These are phyloP conservation scores for Eucalyptus pauciflora DNA, from an alignment of 345 rosid genomes.

Conservation along the genomic window DNA sequence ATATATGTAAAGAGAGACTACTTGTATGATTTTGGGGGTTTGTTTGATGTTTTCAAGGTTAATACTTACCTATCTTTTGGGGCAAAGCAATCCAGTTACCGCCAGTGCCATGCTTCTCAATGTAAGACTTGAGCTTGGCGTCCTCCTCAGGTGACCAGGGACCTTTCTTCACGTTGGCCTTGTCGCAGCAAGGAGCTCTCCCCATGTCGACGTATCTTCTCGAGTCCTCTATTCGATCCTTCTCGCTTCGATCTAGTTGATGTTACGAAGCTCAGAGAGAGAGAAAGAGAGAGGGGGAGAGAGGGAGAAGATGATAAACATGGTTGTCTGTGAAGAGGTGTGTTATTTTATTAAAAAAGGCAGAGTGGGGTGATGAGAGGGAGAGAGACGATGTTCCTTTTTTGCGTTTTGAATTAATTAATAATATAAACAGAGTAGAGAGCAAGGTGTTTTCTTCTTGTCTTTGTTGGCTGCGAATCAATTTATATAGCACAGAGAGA, in stretches of 20 bases:
- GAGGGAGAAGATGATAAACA: neutral
- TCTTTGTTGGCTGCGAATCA: slow-evolving; percentile 26
- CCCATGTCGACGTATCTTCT: slow-evolving; percentile 26
- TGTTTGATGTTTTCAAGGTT: neutral
- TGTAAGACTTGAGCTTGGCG: slow-evolving; percentile 53
- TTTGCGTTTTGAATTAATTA: neutral
- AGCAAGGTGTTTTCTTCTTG: slow-evolving; percentile 29
- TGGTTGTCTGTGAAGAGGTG: neutral
- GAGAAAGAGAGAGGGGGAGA: neutral
- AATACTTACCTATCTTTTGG: slow-evolving; percentile 42
- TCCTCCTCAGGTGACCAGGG: slow-evolving; percentile 95
- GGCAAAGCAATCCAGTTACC: slow-evolving; percentile 88
- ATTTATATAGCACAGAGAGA: neutral
- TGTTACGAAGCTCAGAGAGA: neutral
- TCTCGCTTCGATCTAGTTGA: neutral
- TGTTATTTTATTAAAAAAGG: neutral
- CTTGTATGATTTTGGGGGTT: neutral
- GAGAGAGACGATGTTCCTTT: neutral
- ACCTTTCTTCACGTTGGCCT: slow-evolving; percentile 75
- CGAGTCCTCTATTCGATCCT: neutral
- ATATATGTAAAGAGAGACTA: neutral
- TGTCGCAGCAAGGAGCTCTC: slow-evolving; percentile 91
- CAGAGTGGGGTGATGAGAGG: neutral
- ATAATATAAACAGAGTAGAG: slow-evolving; percentile 15
- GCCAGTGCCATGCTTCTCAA: slow-evolving; percentile 57